Base-by-base conservation (phyloP, 2,329 filamentous ascomycete genomes). In the Colletotrichum ledebouriae region DNA sequence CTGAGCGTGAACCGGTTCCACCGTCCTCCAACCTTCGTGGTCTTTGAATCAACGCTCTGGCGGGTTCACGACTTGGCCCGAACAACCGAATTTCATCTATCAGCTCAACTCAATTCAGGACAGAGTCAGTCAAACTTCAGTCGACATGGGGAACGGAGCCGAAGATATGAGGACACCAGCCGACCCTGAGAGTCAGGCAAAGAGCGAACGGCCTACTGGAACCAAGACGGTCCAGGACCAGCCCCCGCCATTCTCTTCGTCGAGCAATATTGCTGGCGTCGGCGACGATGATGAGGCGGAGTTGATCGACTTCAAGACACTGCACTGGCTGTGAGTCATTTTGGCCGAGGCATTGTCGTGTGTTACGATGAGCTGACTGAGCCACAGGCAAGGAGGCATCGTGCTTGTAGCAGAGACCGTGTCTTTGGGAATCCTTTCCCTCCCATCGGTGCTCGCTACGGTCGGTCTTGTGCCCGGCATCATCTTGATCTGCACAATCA, bases 381-480 rank as follows among this genome's bases (percentile, higher is more conserved):
- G 9, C 2, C 2, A n/a, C 42, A 81, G 81, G 77, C 81, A 84
- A 76, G 82, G 81, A 39, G 79, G 80, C 1, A 78, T 83, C n/a
- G 76, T 83, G 29, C 73, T 83, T 61, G 79, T 83, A 59, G 81
- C 81, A 15, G 81, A 83, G 70, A 83, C 81, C 1, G 80, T 83
- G 56, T 82, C 80, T 0, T 78, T 83, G 15, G 82, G 82, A 0
- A 83, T 84, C 76, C 91, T 94, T 81, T 93, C 90, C 1, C 92
- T 94, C 67, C 92, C 92, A 1, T 92, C 89, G 75, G 92, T 91
- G 0, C 90, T 94, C 74, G 90, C 91, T 2, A 81, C 90, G 12
- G 83, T 94, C 41, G 91, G 92, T 3, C 83, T 94, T n/a, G 90
- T 91, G 1, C 91, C 91, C 0, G 92, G 91, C 12, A 80, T 94